These are phyloP conservation scores for Pyronema omphalodes DNA, from an alignment of 495 filamentous ascomycete species.

Conservation along the genomic window DNA sequence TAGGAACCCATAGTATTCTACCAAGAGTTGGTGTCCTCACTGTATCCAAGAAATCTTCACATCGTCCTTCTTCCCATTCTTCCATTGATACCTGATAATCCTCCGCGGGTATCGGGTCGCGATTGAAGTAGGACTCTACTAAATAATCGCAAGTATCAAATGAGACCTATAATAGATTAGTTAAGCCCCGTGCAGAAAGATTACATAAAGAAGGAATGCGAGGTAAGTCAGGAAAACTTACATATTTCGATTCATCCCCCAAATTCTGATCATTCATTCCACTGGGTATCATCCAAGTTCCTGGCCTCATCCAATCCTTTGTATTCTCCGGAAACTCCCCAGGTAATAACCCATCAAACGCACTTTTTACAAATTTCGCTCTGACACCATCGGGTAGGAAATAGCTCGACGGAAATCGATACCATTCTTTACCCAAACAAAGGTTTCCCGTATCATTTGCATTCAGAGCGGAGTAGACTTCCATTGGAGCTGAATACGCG, in stretches of 20 bases:
- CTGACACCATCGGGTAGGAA: constrained; percentile 62
- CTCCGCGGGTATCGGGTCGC: constrained; percentile 46
- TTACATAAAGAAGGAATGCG: constrained; percentile 10
- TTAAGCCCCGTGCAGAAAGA: neutral
- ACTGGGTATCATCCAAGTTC: constrained; percentile 57
- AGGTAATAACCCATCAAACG: constrained; percentile 75
- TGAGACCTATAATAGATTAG: constrained; percentile 34
- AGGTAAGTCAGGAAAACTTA: constrained; percentile 25
- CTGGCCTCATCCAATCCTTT: constrained; percentile 39
- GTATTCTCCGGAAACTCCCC: constrained; percentile 47
- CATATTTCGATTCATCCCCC: constrained; percentile 78
- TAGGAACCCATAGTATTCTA: constrained; percentile 71
- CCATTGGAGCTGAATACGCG: constrained; percentile 71
- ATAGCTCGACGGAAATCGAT: constrained; percentile 88
- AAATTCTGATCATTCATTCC: constrained; percentile 90
- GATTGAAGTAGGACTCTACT: constrained; percentile 69
- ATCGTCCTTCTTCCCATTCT: constrained; percentile 57
- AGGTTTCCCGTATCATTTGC: constrained; percentile 41
- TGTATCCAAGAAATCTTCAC: constrained; percentile 64
- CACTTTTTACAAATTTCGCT: constrained; percentile 74
- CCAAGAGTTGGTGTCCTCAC: constrained; percentile 51
- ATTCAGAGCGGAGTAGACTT: constrained; percentile 43
- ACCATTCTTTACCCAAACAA: constrained; percentile 96
- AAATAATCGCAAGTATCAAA: constrained; percentile 61
- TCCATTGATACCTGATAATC: constrained; percentile 48